Percentiles rank a stretch among this genome's conserved stretches.
phyloP scores from a whole-genome alignment of 2,329 filamentous ascomycete genomes.

The Sarocladium oryzae region DNA sequence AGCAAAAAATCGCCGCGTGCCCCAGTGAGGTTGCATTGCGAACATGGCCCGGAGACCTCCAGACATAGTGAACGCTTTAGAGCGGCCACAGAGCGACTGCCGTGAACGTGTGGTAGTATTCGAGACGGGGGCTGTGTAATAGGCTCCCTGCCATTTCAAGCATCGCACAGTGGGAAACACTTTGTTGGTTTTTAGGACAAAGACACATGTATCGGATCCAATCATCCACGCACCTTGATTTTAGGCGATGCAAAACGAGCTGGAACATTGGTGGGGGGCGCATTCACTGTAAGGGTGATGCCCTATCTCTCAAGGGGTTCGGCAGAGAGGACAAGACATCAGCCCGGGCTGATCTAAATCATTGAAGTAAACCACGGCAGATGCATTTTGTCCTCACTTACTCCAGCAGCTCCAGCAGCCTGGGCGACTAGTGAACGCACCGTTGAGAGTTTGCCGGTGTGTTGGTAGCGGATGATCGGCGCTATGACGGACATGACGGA shows the following conservation, averaged over 20 bases:
- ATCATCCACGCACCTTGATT: too few relatives aligned
- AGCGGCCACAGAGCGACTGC: background rate
- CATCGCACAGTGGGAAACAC: too few relatives aligned
- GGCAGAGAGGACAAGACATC: too few relatives aligned
- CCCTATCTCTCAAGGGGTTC: too few relatives aligned
- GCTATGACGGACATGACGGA: background rate
- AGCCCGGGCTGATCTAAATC: too few relatives aligned
- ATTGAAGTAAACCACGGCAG: too few relatives aligned
- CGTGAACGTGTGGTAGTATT: constrained; percentile 3
- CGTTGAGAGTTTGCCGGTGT: background rate
- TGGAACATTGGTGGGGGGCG: too few relatives aligned
- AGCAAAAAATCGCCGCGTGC: background rate
- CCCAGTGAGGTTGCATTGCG: constrained; percentile 6
- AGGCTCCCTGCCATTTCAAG: background rate
- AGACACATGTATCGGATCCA: too few relatives aligned
- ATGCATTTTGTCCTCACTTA: too few relatives aligned
- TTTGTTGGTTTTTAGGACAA: too few relatives aligned
- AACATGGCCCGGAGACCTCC: background rate
- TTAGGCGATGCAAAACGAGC: too few relatives aligned
- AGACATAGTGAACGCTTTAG: background rate
- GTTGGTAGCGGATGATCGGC: background rate
- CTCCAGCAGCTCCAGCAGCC: background rate
- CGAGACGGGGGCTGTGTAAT: background rate
- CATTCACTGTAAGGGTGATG: too few relatives aligned
- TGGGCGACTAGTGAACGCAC: background rate